Conservation (phyloP, 108 stramenopile species). For the Cyclotella distinguenda region DNA sequence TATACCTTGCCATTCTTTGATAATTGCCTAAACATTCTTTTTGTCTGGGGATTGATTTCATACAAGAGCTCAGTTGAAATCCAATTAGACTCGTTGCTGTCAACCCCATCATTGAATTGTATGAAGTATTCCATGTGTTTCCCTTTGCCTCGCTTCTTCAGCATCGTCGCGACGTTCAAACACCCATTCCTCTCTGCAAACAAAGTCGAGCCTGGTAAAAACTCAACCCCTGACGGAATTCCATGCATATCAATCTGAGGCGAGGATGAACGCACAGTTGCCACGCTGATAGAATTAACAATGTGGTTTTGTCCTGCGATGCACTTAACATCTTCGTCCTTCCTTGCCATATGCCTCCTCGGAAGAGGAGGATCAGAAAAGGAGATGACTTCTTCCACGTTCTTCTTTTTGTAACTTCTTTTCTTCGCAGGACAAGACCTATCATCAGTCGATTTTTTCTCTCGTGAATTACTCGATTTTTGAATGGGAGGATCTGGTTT, state of each 20-base stretch:
- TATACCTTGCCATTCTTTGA: slow-evolving; percentile 16
- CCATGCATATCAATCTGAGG: slow-evolving; percentile 33
- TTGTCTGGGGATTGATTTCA: slow-evolving; percentile 58
- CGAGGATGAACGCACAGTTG: slow-evolving; percentile 1
- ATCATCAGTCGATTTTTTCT: neutral
- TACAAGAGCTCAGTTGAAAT: slow-evolving; percentile 37
- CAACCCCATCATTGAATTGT: slow-evolving; percentile 46
- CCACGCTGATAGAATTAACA: neutral
- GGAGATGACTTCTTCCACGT: neutral
- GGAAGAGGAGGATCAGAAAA: slow-evolving; percentile 10
- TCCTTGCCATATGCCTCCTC: slow-evolving; percentile 20
- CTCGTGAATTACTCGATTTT: slow-evolving; percentile 14
- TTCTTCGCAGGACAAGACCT: neutral
- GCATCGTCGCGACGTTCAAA: slow-evolving; percentile 45
- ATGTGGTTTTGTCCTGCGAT: neutral
- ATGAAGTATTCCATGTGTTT: slow-evolving; percentile 50
- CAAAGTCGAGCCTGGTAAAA: slow-evolving; percentile 52
- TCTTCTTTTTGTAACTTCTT: slow-evolving; percentile 3
- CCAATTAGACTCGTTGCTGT: slow-evolving; percentile 39
- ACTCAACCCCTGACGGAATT: slow-evolving; percentile 47
- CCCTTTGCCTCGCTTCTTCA: slow-evolving; percentile 51
- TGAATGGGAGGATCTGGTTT: slow-evolving; percentile 10
- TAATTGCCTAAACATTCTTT: slow-evolving; percentile 39
- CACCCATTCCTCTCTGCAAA: slow-evolving; percentile 45
- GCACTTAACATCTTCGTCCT: slow-evolving; percentile 22